Base-by-base conservation (phyloP, 2,329 filamentous ascomycete genomes). In the Scopulariopsis brevicaulis region DNA sequence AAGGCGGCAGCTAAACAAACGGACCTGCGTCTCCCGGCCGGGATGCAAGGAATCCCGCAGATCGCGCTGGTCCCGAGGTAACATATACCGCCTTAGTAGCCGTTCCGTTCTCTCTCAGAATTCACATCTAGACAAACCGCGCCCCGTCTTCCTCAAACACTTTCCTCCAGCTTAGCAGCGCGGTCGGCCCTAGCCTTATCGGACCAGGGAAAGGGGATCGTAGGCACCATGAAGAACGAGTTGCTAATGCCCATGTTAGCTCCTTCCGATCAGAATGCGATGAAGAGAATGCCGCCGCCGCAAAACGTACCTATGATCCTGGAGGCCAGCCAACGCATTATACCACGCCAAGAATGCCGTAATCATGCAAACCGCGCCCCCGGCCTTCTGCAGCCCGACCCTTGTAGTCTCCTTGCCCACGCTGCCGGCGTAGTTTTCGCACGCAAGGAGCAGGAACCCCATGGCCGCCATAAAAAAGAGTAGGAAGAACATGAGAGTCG, bases 201-300 rank as follows among this genome's bases (percentile, higher is more conserved):
- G 46, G 89, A 93, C 93, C 93, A 96, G 57, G 92, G 93, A 80
- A 96, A 95, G 78, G 96, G 91, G 66, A 88, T 86, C 62, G 96
- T 91, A 56, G 92, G 93, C 61, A 96, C 84, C 71, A 94, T 80
- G 79, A 96, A 94, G 84, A 96, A 96, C 32, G 82, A 85, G 74
- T 86, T 86, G 77, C 90, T 94, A 66, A 61, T 52, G 57, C 28
- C 56, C 43, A 53, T 58, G 68, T 77, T 69, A 77, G 71, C 60
- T 4, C 28, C n/a, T 60, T 22, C n/a, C 34, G 34, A n/a, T 53
- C 48, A n/a, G 2, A 6, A n/a, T n/a, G 6, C 14, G n/a, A 2
- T 18, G 18, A 7, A 46, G 8, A 8, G 28, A 4, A 32, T 15
- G 14, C 15, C 18, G 6, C 18, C 10, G 40, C 18, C 3, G 15